Percentiles rank a stretch among this genome's conserved stretches.
These are phyloP conservation scores for Apium graveolens DNA, from an alignment of 129 eudicot genomes.

Conservation along the genomic window DNA sequence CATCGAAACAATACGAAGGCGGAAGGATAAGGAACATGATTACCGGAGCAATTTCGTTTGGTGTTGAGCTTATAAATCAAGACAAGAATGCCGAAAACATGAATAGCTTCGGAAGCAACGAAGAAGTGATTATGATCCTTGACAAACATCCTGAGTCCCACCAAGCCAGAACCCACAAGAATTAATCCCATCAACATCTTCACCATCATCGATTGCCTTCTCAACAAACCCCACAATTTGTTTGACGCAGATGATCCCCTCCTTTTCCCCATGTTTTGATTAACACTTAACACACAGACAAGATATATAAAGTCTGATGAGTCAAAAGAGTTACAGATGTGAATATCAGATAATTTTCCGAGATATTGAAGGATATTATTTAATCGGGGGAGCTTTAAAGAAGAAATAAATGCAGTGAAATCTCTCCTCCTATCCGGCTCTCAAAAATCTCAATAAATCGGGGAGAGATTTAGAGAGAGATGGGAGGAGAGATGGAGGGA, in stretches of 20 bases:
- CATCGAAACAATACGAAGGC: no score
- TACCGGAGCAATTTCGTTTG: slow-evolving; percentile 75
- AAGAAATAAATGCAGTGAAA: background rate
- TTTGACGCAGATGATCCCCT: slow-evolving; percentile 54
- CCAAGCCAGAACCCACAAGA: slow-evolving; percentile 27
- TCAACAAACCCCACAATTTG: slow-evolving; percentile 55
- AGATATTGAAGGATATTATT: background rate
- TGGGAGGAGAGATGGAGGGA: background rate
- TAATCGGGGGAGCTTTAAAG: background rate
- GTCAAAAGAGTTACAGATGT: background rate
- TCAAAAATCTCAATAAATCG: background rate
- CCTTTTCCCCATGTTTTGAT: slow-evolving; percentile 42
- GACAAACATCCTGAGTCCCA: slow-evolving; percentile 43
- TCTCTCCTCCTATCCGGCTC: slow-evolving; percentile 1
- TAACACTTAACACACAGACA: background rate
- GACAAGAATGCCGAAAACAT: slow-evolving; percentile 58
- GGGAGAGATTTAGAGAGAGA: slow-evolving; percentile 6
- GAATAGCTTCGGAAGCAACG: slow-evolving; percentile 62
- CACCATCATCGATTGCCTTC: slow-evolving; percentile 56
- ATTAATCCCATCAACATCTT: slow-evolving; percentile 43
- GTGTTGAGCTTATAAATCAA: slow-evolving; percentile 75
- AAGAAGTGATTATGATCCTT: slow-evolving; percentile 54
- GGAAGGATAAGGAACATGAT: no score
- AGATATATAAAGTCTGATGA: background rate
- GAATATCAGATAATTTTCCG: background rate